Base-by-base conservation (phyloP, 202 grass and related monocot species). In the Elaeis oleifera region DNA sequence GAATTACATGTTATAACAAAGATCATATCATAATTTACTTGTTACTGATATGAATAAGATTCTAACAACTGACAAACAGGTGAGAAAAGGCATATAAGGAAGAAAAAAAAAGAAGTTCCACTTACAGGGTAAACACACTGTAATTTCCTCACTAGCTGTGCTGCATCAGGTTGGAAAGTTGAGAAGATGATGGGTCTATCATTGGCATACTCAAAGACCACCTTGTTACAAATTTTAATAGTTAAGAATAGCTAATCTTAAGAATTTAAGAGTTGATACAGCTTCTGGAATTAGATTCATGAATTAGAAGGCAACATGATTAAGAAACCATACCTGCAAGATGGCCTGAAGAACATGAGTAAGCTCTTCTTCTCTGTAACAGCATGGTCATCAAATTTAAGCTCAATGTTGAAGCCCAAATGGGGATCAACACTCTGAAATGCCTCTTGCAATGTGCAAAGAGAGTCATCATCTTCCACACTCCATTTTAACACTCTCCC, bases 381-480 rank as follows among this genome's bases (percentile, higher is more conserved):
- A 6, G 3, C 16, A 22, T 54, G 26, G 6, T 67, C 64, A 4
- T 53, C 16, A 54, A 67, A 67, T 32, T 67, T 67, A 4, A 67
- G 64, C 50, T 67, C 64, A 22, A 67, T 67, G 16, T 67, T 67
- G 64, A 67, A 67, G 4, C 64, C 64, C 24, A 67, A 21, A 32
- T 17, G 24, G 26, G 64, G 2, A n/a, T 28, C 50, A 4, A 67
- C 51, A 17, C 20, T 55, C 64, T 36, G 22, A 32, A 67, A 67
- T 13, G 64, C 64, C 31, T 67, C 64, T 32, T 55, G 64, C 64
- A 67, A 54, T 6, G 25, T 67, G 24, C 50, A 67, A 21, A 67
- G 50, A 16, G 25, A 67, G 23, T 67, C 64, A 32, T 67, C 64
- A 4, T 67, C 64, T 5, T 67, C 64, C 9, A 67, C 64, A 6